Base-by-base conservation (phyloP, 345 rosid species). In the Draba incana region DNA sequence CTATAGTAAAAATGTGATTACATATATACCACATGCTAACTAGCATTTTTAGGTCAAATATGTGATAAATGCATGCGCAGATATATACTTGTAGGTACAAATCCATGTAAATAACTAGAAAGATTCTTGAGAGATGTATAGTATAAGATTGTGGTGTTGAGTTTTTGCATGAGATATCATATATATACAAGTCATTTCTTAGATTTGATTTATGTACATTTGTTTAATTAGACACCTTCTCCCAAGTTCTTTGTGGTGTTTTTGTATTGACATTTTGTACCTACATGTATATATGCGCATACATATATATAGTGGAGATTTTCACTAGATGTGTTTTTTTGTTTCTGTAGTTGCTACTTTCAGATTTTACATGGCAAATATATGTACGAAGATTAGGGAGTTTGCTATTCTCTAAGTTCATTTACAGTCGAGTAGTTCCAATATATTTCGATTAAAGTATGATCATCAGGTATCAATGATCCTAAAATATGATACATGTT, bases 391-490 rank as follows among this genome's bases (percentile, higher is more conserved):
- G 3, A 51, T 38, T n/a, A 14, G 10, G 64, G 47, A 33, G 33
- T 33, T 31, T 55, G 55, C 46, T 16, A n/a, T 10, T 25, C 15
- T 6, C 37, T 33, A 33, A 6, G 37, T 33, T 33, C 6, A 33
- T 33, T 33, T 33, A 33, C 37, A 33, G 37, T 33, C 37, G 37
- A 33, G 37, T 33, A 33, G 6, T 33, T 33, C 37, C 37, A 33
- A 6, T 33, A 6, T 33, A 33, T 25, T 64, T 23, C n/a, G 57
- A 35, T 33, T 20, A 20, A 47, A 13, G 25, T 50, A 5, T 57
- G 44, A 20, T 20, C 20, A 20, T 20, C 20, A 50, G 64, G 28
- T 46, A 68, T 11, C 16, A 33, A 47, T 70, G 27, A 69, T 69
- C 35, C 44, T 28, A 69, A 9, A 41, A 25, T 20, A 42, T 14